Evolutionary conservation across 116 monocot genomes (phyloP).

Genomic region (Papilionanthe hybrid): DNA sequence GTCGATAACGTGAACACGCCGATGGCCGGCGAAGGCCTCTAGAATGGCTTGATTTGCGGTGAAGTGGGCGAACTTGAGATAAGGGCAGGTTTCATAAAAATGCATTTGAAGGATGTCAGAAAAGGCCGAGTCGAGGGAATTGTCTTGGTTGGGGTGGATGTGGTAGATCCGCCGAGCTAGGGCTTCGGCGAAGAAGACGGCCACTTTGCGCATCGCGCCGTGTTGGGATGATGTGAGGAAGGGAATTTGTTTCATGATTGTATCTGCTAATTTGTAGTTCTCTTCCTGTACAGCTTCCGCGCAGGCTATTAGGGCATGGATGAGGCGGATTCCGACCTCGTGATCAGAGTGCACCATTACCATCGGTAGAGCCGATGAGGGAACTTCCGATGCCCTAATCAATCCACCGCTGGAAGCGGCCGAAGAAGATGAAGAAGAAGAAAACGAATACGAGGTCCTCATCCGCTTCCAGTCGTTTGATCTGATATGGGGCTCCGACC

Average conservation of each 20-base stretch:
- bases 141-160: neutral
- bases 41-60: conserved; percentile 39
- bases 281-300: conserved; percentile 8
- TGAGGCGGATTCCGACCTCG: conserved; percentile 14
- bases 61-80: conserved; percentile 43
- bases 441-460: conserved; percentile 29
- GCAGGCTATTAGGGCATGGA: conserved; percentile 16
- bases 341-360: conserved; percentile 12
- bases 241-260: conserved; percentile 1
- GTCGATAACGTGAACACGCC: conserved; percentile 31
- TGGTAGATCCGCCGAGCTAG: conserved; percentile 6
- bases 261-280: neutral
- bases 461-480: conserved; percentile 46
- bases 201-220: conserved; percentile 8
- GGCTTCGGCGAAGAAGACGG: conserved; percentile 8
- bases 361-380: neutral
- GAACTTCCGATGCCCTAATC: neutral
- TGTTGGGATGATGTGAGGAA: neutral
- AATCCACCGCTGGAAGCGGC: conserved; percentile 3
- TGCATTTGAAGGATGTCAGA: conserved; percentile 29
- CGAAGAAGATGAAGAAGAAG: conserved; percentile 50
- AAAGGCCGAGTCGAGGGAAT: conserved; percentile 23
- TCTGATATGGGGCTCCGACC: neutral
- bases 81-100: conserved; percentile 38
- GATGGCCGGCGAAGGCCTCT: conserved; percentile 27